phyloP scores from a whole-genome alignment of 805 yeast species.

The Metschnikowia lochheadii region DNA sequence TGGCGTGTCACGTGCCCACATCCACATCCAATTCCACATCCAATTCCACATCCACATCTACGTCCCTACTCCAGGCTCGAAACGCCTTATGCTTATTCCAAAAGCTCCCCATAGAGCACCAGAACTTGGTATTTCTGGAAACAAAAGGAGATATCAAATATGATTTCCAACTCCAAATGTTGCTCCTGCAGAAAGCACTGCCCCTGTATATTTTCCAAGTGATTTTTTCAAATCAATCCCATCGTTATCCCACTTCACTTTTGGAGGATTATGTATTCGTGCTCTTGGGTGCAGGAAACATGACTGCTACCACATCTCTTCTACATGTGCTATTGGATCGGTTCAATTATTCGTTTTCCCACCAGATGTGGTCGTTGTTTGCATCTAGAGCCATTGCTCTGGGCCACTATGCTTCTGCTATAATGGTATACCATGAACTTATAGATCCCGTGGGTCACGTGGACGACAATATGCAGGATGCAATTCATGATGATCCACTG shows the following conservation, averaged over 20 bases:
- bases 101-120: background rate
- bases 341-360: slow-evolving; percentile 19
- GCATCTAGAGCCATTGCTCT: slow-evolving; percentile 22
- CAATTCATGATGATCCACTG: no score
- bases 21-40: background rate
- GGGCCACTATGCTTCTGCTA: slow-evolving; percentile 28
- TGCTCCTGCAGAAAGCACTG: slow-evolving; percentile 5
- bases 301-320: slow-evolving; percentile 25
- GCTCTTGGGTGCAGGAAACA: slow-evolving; percentile 18
- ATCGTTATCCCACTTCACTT: slow-evolving; percentile 12
- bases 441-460: slow-evolving; percentile 24
- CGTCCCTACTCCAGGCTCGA: background rate
- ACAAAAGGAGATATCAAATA: background rate
- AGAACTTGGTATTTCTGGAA: background rate
- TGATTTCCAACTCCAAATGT: slow-evolving; percentile 3
- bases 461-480: background rate
- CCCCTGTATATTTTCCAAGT: slow-evolving; percentile 6
- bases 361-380: slow-evolving; percentile 34
- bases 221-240: slow-evolving; percentile 2
- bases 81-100: background rate
- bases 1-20: background rate
- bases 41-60: no score
- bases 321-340: slow-evolving; percentile 23
- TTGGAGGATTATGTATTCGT: slow-evolving; percentile 23
- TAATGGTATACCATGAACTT: slow-evolving; percentile 33